A percentile compares a stretch with the other conserved stretches of the same genome.
Conservation (phyloP, 1,139 yeast species). For the Sugiyamaella grinbergsii region DNA sequence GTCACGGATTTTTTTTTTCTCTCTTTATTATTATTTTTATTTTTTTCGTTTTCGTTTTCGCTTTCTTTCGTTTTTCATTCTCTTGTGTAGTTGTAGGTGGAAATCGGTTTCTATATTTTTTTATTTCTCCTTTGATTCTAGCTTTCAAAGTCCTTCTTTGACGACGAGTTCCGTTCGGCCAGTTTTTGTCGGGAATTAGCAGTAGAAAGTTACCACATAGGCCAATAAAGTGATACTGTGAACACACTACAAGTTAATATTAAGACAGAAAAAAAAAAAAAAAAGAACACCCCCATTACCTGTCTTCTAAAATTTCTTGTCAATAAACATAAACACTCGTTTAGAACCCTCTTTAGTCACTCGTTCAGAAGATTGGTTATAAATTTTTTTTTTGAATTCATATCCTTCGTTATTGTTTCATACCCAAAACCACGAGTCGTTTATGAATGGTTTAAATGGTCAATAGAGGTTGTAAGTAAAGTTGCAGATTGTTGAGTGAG, state of each 20-base stretch:
- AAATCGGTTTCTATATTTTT: background rate
- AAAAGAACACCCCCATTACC: too few species aligned
- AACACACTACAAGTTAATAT: too few species aligned
- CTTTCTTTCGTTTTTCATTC: constrained; percentile 4
- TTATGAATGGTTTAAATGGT: constrained; percentile 14
- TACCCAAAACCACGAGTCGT: constrained; percentile 1
- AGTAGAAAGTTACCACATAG: too few species aligned
- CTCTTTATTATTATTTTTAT: background rate
- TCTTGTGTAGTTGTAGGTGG: constrained; percentile 1
- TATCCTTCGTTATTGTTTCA: background rate
- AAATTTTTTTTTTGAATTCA: too few species aligned
- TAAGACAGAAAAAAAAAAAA: too few species aligned
- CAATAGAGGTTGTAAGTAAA: constrained; percentile 16
- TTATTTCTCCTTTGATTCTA: background rate
- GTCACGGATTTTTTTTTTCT: background rate
- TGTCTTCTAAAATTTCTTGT: too few species aligned
- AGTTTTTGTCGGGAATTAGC: too few species aligned
- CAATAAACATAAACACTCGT: too few species aligned
- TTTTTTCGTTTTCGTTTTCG: constrained; percentile 1
- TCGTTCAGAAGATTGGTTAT: background rate
- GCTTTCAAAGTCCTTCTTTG: background rate
- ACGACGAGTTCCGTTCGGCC: too few species aligned
- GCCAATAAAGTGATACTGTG: too few species aligned
- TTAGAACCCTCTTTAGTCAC: too few species aligned
- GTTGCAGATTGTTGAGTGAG: too few species aligned